A percentile compares a stretch with the other conserved stretches of the same genome.
Conservation (phyloP, 2,329 filamentous ascomycete genomes). For the Helicocarpus griseus region DNA sequence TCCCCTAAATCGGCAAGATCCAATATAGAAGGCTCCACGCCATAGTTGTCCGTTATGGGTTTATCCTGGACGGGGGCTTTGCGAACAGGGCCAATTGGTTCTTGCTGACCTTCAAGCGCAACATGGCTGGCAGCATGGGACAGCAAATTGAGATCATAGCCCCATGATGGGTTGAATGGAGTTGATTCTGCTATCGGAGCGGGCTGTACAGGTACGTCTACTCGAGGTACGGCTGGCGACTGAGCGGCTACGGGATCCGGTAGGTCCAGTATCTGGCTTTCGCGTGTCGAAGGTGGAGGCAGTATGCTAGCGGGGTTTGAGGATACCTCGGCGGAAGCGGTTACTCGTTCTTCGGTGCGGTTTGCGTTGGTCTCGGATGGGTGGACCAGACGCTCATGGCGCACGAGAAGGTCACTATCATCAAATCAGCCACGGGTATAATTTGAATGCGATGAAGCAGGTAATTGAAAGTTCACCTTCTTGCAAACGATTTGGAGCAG, state of each 20-base stretch:
- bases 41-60: constrained; percentile 33
- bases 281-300: constrained; percentile 27
- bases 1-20: constrained; percentile 39
- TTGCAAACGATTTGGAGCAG: constrained; percentile 40
- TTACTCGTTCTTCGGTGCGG: constrained; percentile 26
- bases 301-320: constrained; percentile 27
- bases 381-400: constrained; percentile 41
- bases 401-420: constrained; percentile 38
- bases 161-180: constrained; percentile 42
- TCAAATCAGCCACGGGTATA: constrained; percentile 9
- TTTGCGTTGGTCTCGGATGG: constrained; percentile 31
- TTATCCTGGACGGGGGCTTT: constrained; percentile 28
- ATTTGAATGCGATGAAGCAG: neutral
- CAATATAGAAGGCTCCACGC: constrained; percentile 35
- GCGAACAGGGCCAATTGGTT: constrained; percentile 28
- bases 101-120: constrained; percentile 37
- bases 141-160: constrained; percentile 40
- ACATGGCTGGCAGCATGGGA: constrained; percentile 42
- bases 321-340: constrained; percentile 22
- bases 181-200: constrained; percentile 32
- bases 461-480: constrained; percentile 28
- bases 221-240: constrained; percentile 21
- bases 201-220: constrained; percentile 30
- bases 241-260: constrained; percentile 36
- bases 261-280: constrained; percentile 37